Base-by-base conservation (phyloP, 2,329 filamentous ascomycete species). In the Curvularia eragrostidis region DNA sequence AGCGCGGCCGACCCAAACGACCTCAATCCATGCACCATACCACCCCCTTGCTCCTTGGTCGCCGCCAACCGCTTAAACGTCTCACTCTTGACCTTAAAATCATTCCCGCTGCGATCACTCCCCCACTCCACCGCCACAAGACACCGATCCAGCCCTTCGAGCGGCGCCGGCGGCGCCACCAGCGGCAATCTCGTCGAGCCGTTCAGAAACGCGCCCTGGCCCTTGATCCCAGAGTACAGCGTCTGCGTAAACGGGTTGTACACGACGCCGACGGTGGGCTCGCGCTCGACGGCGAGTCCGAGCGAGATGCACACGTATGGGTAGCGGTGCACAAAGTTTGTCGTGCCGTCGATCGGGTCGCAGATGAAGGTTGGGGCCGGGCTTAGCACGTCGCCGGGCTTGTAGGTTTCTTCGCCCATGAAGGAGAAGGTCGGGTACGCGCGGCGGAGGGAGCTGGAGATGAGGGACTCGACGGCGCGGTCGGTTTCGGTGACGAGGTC, bases 341-440 rank as follows among this genome's bases (percentile, higher is more conserved):
- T 91, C 6, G 86, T 93, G 70, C 89, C 91, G 78, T 94, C 91
- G 67, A 94, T 93, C 43, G 91, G 91, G 74, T 94, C 91, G 64
- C 91, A 88, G 70, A 93, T 85, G 78, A 93, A 93, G 42, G 91
- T 94, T 1, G 91, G 90, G 15, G 83, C 83, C 28, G 82, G 75
- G 0, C 86, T 89, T 46, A 94, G 80, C n/a, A 70, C 76, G 64
- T 78, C 79, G 67, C 89, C 89, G 1, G 89, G 84, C 62, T 87
- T 81, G 79, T 91, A 87, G 2, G 90, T 92, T 78, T 94, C 53
- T 56, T 75, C 74, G 58, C 74, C 74, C 71, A 77, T 73, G 72
- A 77, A 85, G 76, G 78, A 70, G 69, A 84, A 85, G 52, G 77
- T 58, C 0, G 85, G 85, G 68, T 85, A 88, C 63, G 79, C 80